These are phyloP conservation scores for Neurospora tetrasperma DNA, from an alignment of 495 filamentous ascomycete species.

Conservation along the genomic window DNA sequence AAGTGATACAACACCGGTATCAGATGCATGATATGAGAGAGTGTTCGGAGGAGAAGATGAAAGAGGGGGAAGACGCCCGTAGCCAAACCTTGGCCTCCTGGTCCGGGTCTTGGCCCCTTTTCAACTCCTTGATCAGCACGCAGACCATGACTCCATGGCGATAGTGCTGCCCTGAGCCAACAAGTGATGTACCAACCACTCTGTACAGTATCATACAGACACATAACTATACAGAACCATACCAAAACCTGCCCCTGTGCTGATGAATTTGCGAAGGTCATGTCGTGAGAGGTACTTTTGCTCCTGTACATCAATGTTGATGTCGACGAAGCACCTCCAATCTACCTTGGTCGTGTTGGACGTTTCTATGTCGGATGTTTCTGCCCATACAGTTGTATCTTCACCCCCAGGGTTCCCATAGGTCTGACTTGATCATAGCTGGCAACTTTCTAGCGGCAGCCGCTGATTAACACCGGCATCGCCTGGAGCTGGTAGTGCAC, in stretches of 20 bases:
- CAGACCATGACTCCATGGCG: background rate
- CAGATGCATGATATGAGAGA: background rate
- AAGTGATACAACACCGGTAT: background rate
- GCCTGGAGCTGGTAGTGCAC: background rate
- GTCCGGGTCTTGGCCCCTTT: background rate
- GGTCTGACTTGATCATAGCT: too few species aligned
- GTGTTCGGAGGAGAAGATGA: background rate
- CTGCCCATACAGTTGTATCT: background rate
- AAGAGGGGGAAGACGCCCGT: background rate
- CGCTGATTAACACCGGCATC: background rate
- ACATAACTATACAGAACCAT: background rate
- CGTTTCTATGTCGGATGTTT: accelerated
- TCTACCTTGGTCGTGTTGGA: background rate
- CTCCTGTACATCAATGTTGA: background rate
- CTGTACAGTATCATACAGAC: background rate
- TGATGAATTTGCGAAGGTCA: background rate
- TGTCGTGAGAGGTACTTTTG: background rate
- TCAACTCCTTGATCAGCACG: accelerated
- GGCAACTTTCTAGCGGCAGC: background rate
- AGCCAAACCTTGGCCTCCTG: accelerated
- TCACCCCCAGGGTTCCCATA: background rate
- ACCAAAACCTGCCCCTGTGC: background rate
- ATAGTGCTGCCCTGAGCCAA: background rate
- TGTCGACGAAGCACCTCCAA: background rate
- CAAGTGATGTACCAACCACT: background rate